Evolutionary conservation across 139 green algal species (phyloP), one percentile per base, ranked within the genome.

Genomic region (Chlorella sp.): DNA sequence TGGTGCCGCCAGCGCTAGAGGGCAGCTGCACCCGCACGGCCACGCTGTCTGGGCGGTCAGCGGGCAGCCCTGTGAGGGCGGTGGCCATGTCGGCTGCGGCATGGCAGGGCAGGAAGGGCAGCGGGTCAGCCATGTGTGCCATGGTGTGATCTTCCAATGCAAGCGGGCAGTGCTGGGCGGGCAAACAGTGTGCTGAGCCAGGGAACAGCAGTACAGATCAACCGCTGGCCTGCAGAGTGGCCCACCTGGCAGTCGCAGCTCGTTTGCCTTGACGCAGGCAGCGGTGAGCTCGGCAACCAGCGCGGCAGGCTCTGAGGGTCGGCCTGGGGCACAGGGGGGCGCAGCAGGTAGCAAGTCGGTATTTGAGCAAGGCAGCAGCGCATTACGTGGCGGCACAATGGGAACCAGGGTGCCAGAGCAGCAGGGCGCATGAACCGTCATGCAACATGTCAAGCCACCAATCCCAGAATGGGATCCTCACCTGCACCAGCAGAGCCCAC

Each of bases 11-110:
- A 3, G 51, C 14, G 51, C 51, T 60, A 3, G 11, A 16, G 13
- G 51, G 13, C 51, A 60, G 51, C 51, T 60, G 51, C 51, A 60
- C 16, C 2, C 51, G 51, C 13, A 60, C 16, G 13, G 9, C 9
- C 16, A 16, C 51, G 11, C 51, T 24, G 51, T 11, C 51, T 24
- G 51, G 2, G 13, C 11, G 51, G 2, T 26, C 38, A 28, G 3
- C 22, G 24, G 51, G 48, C 76, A 82, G 56, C 8, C 56, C 76
- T 0, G 56, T 19, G 24, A 82, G 76, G 2, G 70, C 38, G 8
- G 56, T 26, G 5, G 76, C 76, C 76, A 73, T 82, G 36, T 32
- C 76, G 38, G 56, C 76, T 82, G 76, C 76, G 73, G 26, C 20
- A 26, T n/a, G 30, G 1, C 28, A 13, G 14, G 65, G 16, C 34